Conservation (phyloP, 2,329 filamentous ascomycete genomes). For the Fonsecaea erecta region DNA sequence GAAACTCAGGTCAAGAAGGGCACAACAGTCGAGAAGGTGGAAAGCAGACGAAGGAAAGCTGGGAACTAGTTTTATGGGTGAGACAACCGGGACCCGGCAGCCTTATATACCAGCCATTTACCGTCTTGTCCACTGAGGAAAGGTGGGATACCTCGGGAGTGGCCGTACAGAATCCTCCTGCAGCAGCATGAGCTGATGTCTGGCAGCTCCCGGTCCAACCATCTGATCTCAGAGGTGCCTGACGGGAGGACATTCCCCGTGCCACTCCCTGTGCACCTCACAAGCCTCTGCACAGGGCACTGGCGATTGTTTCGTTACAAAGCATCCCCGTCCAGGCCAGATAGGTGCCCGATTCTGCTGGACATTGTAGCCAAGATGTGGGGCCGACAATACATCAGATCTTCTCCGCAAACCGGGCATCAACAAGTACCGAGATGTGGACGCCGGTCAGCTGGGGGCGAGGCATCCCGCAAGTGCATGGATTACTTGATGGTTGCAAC, state of each 20-base stretch:
- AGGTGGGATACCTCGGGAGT: background rate
- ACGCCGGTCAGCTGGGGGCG: background rate
- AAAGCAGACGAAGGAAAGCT: background rate
- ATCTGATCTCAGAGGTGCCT: background rate
- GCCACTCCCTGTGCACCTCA: background rate
- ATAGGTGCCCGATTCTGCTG: too few relatives aligned
- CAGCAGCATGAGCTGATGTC: background rate
- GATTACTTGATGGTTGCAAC: background rate
- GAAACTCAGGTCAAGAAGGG: background rate
- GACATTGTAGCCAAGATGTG: background rate
- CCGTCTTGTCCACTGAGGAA: background rate
- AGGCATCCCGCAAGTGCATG: background rate
- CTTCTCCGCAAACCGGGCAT: background rate
- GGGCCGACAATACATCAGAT: background rate
- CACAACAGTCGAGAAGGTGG: too few relatives aligned
- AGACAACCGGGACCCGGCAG: background rate
- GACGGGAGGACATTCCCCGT: background rate
- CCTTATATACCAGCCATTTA: background rate
- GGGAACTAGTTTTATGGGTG: background rate
- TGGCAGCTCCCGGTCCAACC: background rate
- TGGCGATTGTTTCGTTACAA: background rate
- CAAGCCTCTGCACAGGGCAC: background rate
- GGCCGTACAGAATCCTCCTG: background rate
- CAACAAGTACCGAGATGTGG: background rate
- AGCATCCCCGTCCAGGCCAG: background rate